Percentiles rank a stretch among this genome's conserved stretches.
phyloP scores from a whole-genome alignment of 768 basidiomycete genomes.

The Neoboletus brunneissimus region DNA sequence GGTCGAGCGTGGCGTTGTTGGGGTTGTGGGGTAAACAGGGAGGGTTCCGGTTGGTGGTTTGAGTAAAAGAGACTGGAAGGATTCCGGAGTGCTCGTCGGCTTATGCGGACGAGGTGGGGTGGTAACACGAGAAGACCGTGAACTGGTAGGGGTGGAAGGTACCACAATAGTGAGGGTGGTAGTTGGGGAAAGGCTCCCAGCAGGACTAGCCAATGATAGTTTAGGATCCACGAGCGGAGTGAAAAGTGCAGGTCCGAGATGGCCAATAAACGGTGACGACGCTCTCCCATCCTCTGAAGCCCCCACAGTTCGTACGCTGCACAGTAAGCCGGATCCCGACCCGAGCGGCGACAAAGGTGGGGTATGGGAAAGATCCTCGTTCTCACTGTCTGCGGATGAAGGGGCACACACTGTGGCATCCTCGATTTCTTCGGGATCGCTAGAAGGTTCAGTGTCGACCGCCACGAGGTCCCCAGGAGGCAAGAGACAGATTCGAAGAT shows the following conservation, averaged over 20 bases:
- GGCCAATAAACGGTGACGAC: conserved; percentile 24
- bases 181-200: conserved; percentile 5
- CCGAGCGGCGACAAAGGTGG: conserved; percentile 5
- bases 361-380: conserved; percentile 9
- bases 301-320: not conserved
- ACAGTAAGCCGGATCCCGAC: conserved; percentile 1
- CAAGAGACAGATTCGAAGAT: conserved; percentile 38
- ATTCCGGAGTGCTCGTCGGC: conserved; percentile 28
- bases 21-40: conserved; percentile 26
- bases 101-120: conserved; percentile 41
- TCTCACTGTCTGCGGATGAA: conserved; percentile 1
- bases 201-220: conserved; percentile 2
- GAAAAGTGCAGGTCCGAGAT: conserved; percentile 31
- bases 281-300: not conserved
- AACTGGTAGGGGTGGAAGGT: conserved; percentile 30
- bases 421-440: conserved; percentile 24
- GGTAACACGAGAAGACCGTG: conserved; percentile 20
- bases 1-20: conserved; percentile 34
- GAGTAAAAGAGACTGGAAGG: conserved; percentile 32
- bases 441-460: conserved; percentile 22
- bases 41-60: conserved; percentile 26
- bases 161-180: conserved; percentile 1
- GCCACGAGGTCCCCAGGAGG: not conserved
- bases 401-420: conserved; percentile 6
- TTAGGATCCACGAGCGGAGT: conserved; percentile 1